Evolutionary conservation across 441 rosid genomes (phyloP).

Genomic region (Jatropha multifida): DNA sequence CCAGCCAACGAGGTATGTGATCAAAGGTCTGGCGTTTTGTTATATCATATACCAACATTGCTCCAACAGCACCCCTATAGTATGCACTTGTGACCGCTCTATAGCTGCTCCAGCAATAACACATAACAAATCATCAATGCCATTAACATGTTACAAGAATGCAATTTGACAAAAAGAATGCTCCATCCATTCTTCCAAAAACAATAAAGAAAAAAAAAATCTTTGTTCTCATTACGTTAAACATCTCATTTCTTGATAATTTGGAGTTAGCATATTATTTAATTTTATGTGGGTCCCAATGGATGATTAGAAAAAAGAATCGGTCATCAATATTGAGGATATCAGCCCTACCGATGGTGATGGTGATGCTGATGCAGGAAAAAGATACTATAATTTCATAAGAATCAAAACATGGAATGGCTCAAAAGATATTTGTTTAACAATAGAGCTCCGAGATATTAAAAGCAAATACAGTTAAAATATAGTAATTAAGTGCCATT

Average conservation of each 20-base stretch:
- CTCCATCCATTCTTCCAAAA: too few relatives aligned
- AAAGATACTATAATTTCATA: background rate
- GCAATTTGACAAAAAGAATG: background rate
- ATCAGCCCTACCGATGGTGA: background rate
- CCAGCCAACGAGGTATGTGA: slow-evolving; percentile 61
- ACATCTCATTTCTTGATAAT: background rate
- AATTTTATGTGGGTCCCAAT: background rate
- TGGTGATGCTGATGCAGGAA: background rate
- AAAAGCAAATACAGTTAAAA: background rate
- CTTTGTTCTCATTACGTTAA: background rate
- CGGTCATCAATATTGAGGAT: background rate
- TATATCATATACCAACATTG: slow-evolving; percentile 61
- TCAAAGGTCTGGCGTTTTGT: slow-evolving; percentile 53
- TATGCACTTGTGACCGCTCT: slow-evolving; percentile 84
- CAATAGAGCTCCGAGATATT: background rate
- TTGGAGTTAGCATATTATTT: background rate
- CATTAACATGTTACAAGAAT: background rate
- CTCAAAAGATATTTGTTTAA: background rate
- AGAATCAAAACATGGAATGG: background rate
- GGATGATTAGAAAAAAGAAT: background rate
- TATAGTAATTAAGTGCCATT: background rate
- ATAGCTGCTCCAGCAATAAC: slow-evolving; percentile 44
- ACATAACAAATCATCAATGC: slow-evolving; percentile 11
- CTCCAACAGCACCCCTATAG: slow-evolving; percentile 84
- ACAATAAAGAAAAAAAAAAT: background rate